These are phyloP conservation scores for Huntiella abstrusa DNA, from an alignment of 2,329 filamentous ascomycete species.

Conservation along the genomic window DNA sequence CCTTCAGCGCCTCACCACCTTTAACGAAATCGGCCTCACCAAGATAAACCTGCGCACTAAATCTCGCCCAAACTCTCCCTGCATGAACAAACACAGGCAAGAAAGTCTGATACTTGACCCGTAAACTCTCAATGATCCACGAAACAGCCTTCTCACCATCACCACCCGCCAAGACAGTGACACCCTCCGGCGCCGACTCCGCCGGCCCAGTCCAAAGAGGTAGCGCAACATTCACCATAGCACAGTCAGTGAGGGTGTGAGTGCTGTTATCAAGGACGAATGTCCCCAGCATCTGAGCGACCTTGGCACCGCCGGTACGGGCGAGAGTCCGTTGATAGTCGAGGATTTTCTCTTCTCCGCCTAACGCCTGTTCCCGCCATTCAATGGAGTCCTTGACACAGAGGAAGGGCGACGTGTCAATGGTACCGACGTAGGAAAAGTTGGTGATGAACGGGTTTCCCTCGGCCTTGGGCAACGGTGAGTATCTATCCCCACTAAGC, in stretches of 20 bases:
- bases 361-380: conserved; percentile 50
- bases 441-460: conserved; percentile 46
- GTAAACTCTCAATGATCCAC: conserved; percentile 38
- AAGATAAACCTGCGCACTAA: conserved; percentile 75
- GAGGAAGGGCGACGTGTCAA: conserved; percentile 53
- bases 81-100: conserved; percentile 43
- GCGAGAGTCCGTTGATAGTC: conserved; percentile 45
- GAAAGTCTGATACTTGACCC: conserved; percentile 50
- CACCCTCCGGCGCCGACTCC: conserved; percentile 16
- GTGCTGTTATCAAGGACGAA: conserved; percentile 49
- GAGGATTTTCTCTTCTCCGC: conserved; percentile 54
- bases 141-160: conserved; percentile 24
- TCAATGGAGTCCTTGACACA: conserved; percentile 52
- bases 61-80: conserved; percentile 46
- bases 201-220: conserved; percentile 30
- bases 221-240: conserved; percentile 54
- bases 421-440: conserved; percentile 62
- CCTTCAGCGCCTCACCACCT: conserved; percentile 39
- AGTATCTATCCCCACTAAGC: conserved; percentile 13
- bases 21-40: conserved; percentile 61
- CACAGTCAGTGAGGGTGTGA: conserved; percentile 44
- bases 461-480: conserved; percentile 19
- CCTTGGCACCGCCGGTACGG: conserved; percentile 38
- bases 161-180: conserved; percentile 16
- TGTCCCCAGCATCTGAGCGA: conserved; percentile 48